Conservation (phyloP, 2,329 filamentous ascomycete species). For the Xylariaceae sp. region DNA sequence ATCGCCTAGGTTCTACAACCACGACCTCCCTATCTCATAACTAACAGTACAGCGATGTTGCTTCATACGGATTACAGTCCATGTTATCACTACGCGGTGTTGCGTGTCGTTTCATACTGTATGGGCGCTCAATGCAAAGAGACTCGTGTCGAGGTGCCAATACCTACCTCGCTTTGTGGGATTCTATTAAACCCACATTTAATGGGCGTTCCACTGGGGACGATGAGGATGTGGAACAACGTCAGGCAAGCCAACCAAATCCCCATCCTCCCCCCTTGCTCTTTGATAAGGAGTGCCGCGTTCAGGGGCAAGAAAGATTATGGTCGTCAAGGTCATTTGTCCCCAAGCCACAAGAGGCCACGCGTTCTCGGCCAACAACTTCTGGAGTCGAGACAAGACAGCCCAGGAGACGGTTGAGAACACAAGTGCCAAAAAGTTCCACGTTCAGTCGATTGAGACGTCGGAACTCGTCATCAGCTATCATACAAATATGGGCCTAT, state of each 20-base stretch:
- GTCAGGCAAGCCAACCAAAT: conserved; percentile 5
- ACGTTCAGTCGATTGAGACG: conserved; percentile 29
- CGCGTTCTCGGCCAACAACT: conserved; percentile 9
- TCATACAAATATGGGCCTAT: conserved; percentile 17
- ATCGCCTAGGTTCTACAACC: conserved; percentile 2
- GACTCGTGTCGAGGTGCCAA: not conserved
- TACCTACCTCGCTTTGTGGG: not conserved
- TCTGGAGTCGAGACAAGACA: conserved; percentile 5
- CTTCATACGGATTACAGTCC: conserved; percentile 1
- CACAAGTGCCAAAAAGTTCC: conserved; percentile 15
- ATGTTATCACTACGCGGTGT: not conserved
- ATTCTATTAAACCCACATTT: not conserved
- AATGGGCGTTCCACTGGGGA: not conserved
- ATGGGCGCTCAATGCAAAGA: not conserved
- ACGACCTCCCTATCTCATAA: conserved; percentile 9
- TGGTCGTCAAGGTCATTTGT: not conserved
- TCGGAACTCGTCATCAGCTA: conserved; percentile 21
- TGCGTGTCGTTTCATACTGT: not conserved
- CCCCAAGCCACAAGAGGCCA: not conserved
- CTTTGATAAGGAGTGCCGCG: not conserved
- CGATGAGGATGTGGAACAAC: conserved; percentile 6
- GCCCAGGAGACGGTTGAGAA: not conserved
- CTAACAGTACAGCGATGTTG: conserved; percentile 3
- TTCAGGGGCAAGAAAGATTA: conserved; percentile 1
- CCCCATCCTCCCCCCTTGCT: not conserved